Evolutionary conservation across 2,329 filamentous ascomycete species (phyloP).

Genomic region (Fusarium pilosicola): DNA sequence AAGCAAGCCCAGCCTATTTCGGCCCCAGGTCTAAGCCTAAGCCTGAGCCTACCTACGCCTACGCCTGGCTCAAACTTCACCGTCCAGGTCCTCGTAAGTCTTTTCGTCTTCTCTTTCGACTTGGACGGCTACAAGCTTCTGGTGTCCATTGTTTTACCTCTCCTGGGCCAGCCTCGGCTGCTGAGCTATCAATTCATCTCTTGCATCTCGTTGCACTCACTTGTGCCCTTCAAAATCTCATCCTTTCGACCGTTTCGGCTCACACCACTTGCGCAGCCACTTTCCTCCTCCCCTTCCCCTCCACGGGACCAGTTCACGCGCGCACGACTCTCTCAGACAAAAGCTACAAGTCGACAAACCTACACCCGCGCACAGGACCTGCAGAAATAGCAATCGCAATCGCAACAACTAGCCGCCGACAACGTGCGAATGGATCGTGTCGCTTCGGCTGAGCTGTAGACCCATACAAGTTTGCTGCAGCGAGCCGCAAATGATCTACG

Average conservation of each 20-base stretch:
- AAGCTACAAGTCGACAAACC: slow-evolving; percentile 15
- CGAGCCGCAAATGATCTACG: slow-evolving; percentile 48
- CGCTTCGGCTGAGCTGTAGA: slow-evolving; percentile 41
- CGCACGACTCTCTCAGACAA: slow-evolving; percentile 23
- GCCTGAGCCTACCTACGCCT: slow-evolving; percentile 28
- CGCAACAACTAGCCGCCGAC: slow-evolving; percentile 24
- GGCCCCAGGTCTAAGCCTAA: slow-evolving; percentile 37
- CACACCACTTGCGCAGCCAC: slow-evolving; percentile 38
- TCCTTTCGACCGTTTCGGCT: slow-evolving; percentile 31
- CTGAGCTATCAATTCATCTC: slow-evolving; percentile 32
- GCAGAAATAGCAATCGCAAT: slow-evolving; percentile 29
- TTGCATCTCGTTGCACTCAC: slow-evolving; percentile 2
- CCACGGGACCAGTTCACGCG: slow-evolving; percentile 29
- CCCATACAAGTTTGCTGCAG: slow-evolving; percentile 40
- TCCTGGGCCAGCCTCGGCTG: slow-evolving; percentile 21
- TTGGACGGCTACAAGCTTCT: slow-evolving; percentile 19
- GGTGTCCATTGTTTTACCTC: slow-evolving; percentile 24
- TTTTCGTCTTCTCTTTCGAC: slow-evolving; percentile 30
- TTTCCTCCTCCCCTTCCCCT: slow-evolving; percentile 32
- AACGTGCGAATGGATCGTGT: slow-evolving; percentile 42
- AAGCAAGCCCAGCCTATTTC: slow-evolving; percentile 40
- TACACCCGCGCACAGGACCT: slow-evolving; percentile 23
- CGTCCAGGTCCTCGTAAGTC: slow-evolving; percentile 39
- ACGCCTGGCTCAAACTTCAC: slow-evolving; percentile 43
- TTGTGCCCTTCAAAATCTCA: background rate